Base-by-base conservation (phyloP, 768 basidiomycete species). In the Lentinula boryana region DNA sequence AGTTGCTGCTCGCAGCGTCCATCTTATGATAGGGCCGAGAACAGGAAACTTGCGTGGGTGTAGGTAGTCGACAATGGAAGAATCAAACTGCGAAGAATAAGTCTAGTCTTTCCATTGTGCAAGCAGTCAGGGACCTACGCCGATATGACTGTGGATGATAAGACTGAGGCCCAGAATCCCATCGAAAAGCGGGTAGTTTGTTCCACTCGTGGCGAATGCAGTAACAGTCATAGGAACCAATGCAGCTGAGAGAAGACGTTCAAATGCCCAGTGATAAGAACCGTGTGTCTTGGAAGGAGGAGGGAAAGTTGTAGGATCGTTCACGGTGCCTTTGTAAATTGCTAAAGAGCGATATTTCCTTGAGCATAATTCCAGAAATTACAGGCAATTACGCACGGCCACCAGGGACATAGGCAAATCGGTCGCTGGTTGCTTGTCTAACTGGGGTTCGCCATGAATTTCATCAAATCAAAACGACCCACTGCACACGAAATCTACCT, bases 111-210 rank as follows among this genome's bases (percentile, higher is more conserved):
- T 21, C 6, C 31, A n/a, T 15, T 32, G 9, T 33, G 12, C 13
- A 15, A 31, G 8, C 48, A 13, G 18, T 48, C 2, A 49, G 4
- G 12, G 27, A 21, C 86, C 44, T 68, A 93, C 95, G 58, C 95
- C 96, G 64, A 99, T 91, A 71, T 99, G 95, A 74, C 89, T 92
- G 78, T 98, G 97, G 71, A 98, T 86, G 64, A 98, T 83, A 68
- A 99, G 80, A 53, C 87, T 87, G 63, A 95, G 79, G 16, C 88
- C 95, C 58, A 98, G 83, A 54, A 98, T 68, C 50, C 93, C 96
- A 68, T 99, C 97, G 50, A 98, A 73, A 65, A 97, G 75, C 3
- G 97, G 93, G 76, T 95, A 86, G 63, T 80, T 81, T 57, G 80
- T 84, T 16, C 84, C 85, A 44, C 86, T 86, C 5, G 89, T 89